phyloP scores from a whole-genome alignment of 768 basidiomycete species.

The Rhodotorula taiwanensis region DNA sequence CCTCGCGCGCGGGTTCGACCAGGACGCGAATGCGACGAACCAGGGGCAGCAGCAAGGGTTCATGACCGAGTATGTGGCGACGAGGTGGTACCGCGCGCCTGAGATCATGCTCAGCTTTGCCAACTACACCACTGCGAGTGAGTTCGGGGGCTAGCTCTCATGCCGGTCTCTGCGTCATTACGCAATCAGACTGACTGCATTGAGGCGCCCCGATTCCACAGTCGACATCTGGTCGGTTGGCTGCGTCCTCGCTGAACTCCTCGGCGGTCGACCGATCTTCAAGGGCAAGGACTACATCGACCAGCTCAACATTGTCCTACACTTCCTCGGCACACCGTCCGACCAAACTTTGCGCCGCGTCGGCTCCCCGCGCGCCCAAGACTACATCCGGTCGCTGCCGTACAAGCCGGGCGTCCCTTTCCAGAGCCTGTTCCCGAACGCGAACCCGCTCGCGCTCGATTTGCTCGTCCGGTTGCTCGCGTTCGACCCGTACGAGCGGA shows the following conservation, averaged over 20 bases:
- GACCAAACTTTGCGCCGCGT: slow-evolving; percentile 94
- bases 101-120: slow-evolving; percentile 82
- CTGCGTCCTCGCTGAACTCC: slow-evolving; percentile 50
- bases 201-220: slow-evolving; percentile 5
- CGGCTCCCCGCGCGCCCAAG: slow-evolving; percentile 89
- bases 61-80: slow-evolving; percentile 95
- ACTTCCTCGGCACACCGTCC: slow-evolving; percentile 94
- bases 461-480: slow-evolving; percentile 82
- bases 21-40: slow-evolving; percentile 51
- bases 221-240: slow-evolving; percentile 51
- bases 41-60: slow-evolving; percentile 55
- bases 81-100: slow-evolving; percentile 95
- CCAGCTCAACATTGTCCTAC: slow-evolving; percentile 85
- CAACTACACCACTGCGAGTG: slow-evolving; percentile 47
- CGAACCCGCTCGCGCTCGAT: slow-evolving; percentile 89
- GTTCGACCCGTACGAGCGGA: slow-evolving; percentile 93
- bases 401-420: slow-evolving; percentile 94
- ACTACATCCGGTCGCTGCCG: slow-evolving; percentile 94
- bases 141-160: slow-evolving; percentile 7
- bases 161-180: background rate
- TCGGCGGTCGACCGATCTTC: slow-evolving; percentile 49
- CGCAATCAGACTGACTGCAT: background rate
- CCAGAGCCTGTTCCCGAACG: slow-evolving; percentile 81
- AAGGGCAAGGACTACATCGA: slow-evolving; percentile 99
- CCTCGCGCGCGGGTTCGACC: slow-evolving; percentile 54